Percentiles rank a stretch among this genome's conserved stretches.
Evolutionary conservation across 495 filamentous ascomycete species (phyloP).

Genomic region (Wilcoxina mikolae): DNA sequence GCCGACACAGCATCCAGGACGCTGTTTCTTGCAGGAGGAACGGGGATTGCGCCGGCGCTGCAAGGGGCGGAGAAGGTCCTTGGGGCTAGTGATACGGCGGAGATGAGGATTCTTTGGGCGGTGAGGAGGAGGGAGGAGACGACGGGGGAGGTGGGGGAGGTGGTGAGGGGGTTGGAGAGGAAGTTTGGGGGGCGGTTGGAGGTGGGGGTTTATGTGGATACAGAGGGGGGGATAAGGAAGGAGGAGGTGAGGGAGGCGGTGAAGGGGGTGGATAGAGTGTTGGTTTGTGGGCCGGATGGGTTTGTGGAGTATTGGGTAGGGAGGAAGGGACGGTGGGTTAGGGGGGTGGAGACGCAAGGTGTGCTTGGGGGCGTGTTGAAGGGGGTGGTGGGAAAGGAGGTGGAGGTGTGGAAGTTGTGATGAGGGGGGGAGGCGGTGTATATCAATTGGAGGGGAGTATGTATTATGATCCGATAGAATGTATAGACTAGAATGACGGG

Average conservation of each 20-base stretch:
- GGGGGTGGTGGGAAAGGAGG: constrained; percentile 34
- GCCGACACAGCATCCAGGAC: constrained; percentile 37
- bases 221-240: constrained; percentile 21
- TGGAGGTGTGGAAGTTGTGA: constrained; percentile 36
- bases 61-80: constrained; percentile 55
- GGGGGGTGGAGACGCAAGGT: constrained; percentile 50
- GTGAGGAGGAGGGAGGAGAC: constrained; percentile 27
- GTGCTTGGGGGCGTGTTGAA: constrained; percentile 42
- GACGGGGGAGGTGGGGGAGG: constrained; percentile 37
- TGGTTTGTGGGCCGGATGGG: constrained; percentile 79
- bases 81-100: constrained; percentile 17
- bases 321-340: constrained; percentile 54
- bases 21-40: constrained; percentile 82
- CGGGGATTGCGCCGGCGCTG: constrained; percentile 80
- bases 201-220: constrained; percentile 19
- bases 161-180: constrained; percentile 41
- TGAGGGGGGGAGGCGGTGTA: too few species aligned
- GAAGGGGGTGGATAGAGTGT: constrained; percentile 35
- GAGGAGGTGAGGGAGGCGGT: constrained; percentile 16
- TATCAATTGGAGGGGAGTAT: too few species aligned
- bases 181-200: constrained; percentile 13
- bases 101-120: constrained; percentile 56
- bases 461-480: too few species aligned
- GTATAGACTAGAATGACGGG: too few species aligned
- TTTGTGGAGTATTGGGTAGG: constrained; percentile 72